Percentiles rank a stretch among this genome's conserved stretches.
Conservation (phyloP, 1,139 yeast species). For the Nakaseomyces sp. region DNA sequence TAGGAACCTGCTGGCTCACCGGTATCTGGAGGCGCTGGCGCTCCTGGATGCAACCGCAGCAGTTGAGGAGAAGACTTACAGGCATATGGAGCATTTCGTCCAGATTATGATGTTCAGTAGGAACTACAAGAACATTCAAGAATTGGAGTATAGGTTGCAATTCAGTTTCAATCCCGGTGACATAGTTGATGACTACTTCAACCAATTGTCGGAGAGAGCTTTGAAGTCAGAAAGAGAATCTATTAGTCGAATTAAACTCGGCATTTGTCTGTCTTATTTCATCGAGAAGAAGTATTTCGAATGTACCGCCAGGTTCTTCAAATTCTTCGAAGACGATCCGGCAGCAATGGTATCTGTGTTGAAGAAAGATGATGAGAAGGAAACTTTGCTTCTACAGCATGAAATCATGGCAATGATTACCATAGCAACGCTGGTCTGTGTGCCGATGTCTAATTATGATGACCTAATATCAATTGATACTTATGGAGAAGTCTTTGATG, state of each 20-base stretch:
- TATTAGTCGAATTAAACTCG: slow-evolving; percentile 13
- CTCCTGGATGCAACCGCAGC: slow-evolving; percentile 14
- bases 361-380: slow-evolving; percentile 3
- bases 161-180: slow-evolving; percentile 7
- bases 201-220: neutral
- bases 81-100: slow-evolving; percentile 15
- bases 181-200: neutral
- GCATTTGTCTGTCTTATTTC: slow-evolving; percentile 18
- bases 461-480: slow-evolving; percentile 20
- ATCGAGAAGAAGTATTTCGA: slow-evolving; percentile 22
- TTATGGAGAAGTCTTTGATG: slow-evolving; percentile 12
- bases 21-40: slow-evolving; percentile 18
- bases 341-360: slow-evolving; percentile 5
- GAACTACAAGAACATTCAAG: slow-evolving; percentile 20
- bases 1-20: slow-evolving; percentile 9
- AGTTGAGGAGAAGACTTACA: slow-evolving; percentile 9
- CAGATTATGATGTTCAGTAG: slow-evolving; percentile 16
- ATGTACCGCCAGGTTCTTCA: slow-evolving; percentile 19
- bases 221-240: slow-evolving; percentile 8
- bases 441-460: slow-evolving; percentile 26
- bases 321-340: slow-evolving; percentile 8
- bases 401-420: slow-evolving; percentile 21
- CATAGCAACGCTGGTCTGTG: slow-evolving; percentile 19
- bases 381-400: slow-evolving; percentile 5
- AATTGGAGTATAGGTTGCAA: slow-evolving; percentile 18